These are phyloP conservation scores for Cutaneotrichosporon mucoides DNA, from an alignment of 1,284 basidiomycete species.

Conservation along the genomic window DNA sequence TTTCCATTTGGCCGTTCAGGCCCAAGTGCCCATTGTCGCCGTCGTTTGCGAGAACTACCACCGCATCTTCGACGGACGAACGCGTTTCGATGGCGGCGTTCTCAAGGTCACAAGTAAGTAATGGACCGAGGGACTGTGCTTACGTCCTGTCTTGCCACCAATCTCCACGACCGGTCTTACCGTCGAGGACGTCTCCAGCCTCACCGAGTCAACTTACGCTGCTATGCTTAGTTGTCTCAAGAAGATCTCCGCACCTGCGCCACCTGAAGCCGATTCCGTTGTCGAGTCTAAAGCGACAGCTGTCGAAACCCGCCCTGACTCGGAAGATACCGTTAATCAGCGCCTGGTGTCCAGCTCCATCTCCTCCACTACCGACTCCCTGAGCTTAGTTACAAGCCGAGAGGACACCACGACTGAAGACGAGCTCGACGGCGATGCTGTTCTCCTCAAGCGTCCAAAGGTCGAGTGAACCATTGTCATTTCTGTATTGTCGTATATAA, in stretches of 20 bases:
- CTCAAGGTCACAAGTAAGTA: conserved; percentile 74
- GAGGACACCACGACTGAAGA: conserved; percentile 42
- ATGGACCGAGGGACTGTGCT: not conserved
- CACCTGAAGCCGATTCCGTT: not conserved
- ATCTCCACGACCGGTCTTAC: conserved; percentile 52
- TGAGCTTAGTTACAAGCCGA: conserved; percentile 9
- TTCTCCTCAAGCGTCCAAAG: conserved; percentile 42
- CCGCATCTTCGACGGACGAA: conserved; percentile 68
- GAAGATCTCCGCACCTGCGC: conserved; percentile 34
- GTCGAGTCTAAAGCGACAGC: not conserved
- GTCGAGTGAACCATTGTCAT: not conserved
- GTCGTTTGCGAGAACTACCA: conserved; percentile 94
- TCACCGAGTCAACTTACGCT: conserved; percentile 50
- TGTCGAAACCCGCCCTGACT: not conserved
- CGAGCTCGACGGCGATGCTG: conserved; percentile 49
- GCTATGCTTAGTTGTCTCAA: conserved; percentile 49
- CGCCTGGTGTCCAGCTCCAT: not conserved
- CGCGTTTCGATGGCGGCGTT: conserved; percentile 70
- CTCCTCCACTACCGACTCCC: not conserved
- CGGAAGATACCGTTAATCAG: not conserved
- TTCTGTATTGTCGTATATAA: too few relatives aligned
- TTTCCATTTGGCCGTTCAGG: conserved; percentile 91
- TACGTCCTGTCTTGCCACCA: conserved; percentile 52
- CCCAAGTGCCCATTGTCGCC: conserved; percentile 75
- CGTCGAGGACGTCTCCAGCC: conserved; percentile 48